Base-by-base conservation (phyloP, 2,329 filamentous ascomycete species). In the Trichoderma atrobrunneum region DNA sequence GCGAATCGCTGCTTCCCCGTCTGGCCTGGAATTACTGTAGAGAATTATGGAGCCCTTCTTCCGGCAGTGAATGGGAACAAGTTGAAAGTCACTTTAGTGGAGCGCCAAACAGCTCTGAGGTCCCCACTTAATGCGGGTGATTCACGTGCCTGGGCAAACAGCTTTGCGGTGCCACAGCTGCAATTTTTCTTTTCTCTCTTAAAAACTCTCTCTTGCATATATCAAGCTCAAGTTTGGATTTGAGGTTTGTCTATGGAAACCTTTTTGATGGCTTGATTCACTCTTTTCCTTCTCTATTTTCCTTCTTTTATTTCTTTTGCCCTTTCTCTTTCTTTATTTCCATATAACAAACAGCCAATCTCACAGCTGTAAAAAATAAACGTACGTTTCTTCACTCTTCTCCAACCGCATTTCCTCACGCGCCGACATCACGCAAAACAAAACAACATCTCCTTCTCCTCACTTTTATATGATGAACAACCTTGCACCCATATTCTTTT, bases 401-500 rank as follows among this genome's bases (percentile, higher is more conserved):
- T n/a, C 36, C 26, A 4, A 21, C 11, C 28, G 7, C 57, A 34
- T 5, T 18, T 21, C 24, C 18, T 39, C 54, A 21, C 21, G 14
- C 54, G 26, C 65, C 57, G 26, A 28, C 54, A 56, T 57, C 43
- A 43, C 54, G 60, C 66, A 69, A 30, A 39, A 34, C 26, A n/a
- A 43, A 43, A 21, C 48, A 63, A 21, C 34, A 63, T 36, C 24
- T 18, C 57, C 34, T 54, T 21, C 24, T 48, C 62, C 57, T 77
- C 32, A 54, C 57, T 76, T 77, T n/a, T 77, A 77, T 75, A 83
- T 84, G 82, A 84, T 84, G 82, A 82, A 77, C 78, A 78, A 74
- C 77, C 79, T 81, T 77, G 77, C 81, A 81, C 81, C 82, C 82
- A 78, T 36, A 74, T 75, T 76, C 75, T 79, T 77, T 79, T 82